Percentiles rank a stretch among this genome's conserved stretches.
Conservation (phyloP, 371 early-diverging fungal species). For the Actinomortierella ambigua region DNA sequence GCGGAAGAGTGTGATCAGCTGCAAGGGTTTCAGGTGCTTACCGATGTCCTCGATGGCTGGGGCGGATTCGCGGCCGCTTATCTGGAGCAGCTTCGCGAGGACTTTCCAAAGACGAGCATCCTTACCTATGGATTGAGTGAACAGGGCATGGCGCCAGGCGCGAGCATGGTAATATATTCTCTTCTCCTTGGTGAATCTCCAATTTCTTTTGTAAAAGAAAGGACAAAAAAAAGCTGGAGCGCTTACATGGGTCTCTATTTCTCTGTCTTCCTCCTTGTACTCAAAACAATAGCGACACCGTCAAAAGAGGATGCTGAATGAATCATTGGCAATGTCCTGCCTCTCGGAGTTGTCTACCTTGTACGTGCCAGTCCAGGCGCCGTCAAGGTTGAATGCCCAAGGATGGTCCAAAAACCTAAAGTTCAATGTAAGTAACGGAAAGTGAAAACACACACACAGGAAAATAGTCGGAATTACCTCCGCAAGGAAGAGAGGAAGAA, state of each 20-base stretch:
- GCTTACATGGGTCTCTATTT: too few relatives aligned
- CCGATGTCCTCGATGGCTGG: conserved; percentile 78
- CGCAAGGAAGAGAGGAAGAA: conserved; percentile 20
- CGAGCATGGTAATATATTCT: conserved; percentile 42
- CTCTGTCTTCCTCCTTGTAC: not conserved
- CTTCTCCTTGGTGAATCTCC: too few relatives aligned
- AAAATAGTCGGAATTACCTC: conserved; percentile 5
- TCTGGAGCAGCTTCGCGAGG: conserved; percentile 73
- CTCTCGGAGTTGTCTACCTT: conserved; percentile 56
- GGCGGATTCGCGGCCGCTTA: conserved; percentile 72
- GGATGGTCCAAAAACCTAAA: conserved; percentile 27
- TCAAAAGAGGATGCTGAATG: conserved; percentile 53
- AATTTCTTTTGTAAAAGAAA: too few relatives aligned
- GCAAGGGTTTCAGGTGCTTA: conserved; percentile 85
- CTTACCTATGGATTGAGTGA: conserved; percentile 66
- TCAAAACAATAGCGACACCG: conserved; percentile 34
- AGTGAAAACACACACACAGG: conserved; percentile 3
- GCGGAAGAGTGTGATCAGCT: conserved; percentile 86
- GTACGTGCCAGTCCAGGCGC: conserved; percentile 62
- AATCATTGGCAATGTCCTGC: conserved; percentile 52
- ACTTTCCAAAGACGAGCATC: conserved; percentile 75
- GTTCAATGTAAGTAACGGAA: conserved; percentile 22
- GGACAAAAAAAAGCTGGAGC: too few relatives aligned
- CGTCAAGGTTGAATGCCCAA: conserved; percentile 29
- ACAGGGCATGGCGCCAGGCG: conserved; percentile 13